Evolutionary conservation across 2,329 filamentous ascomycete genomes (phyloP).

Genomic region (Biscogniauxia marginata): DNA sequence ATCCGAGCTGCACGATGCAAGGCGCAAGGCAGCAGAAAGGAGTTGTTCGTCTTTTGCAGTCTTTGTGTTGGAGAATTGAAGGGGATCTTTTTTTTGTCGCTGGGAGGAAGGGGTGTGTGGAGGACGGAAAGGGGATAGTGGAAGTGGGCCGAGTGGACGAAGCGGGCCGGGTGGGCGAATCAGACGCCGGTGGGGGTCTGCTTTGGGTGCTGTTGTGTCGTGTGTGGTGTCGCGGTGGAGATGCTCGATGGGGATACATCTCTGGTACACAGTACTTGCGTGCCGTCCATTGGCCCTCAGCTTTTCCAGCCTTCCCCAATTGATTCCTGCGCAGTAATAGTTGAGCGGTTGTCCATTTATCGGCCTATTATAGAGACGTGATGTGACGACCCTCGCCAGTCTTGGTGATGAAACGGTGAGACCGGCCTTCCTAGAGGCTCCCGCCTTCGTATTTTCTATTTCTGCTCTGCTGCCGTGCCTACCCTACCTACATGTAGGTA

Average conservation of each 20-base stretch:
- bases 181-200: constrained; percentile 8
- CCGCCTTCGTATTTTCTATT: background rate
- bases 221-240: constrained; percentile 3
- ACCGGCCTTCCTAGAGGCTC: background rate
- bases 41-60: background rate
- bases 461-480: too few relatives aligned
- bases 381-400: background rate
- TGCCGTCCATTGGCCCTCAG: background rate
- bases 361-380: background rate
- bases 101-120: constrained; percentile 1
- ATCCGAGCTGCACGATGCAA: constrained; percentile 8
- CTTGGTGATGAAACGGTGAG: background rate
- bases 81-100: constrained; percentile 14
- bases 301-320: background rate
- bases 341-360: background rate
- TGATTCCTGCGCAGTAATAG: background rate
- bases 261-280: background rate
- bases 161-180: too few relatives aligned
- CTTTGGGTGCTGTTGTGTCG: constrained; percentile 7
- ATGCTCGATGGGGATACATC: background rate
- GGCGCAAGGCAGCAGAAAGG: background rate
- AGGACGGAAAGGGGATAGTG: constrained; percentile 11
- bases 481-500: too few relatives aligned
- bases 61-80: constrained; percentile 4
- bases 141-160: constrained; percentile 8